Base-by-base conservation (phyloP, 306 rosid genomes). In the Medicago arabica region DNA sequence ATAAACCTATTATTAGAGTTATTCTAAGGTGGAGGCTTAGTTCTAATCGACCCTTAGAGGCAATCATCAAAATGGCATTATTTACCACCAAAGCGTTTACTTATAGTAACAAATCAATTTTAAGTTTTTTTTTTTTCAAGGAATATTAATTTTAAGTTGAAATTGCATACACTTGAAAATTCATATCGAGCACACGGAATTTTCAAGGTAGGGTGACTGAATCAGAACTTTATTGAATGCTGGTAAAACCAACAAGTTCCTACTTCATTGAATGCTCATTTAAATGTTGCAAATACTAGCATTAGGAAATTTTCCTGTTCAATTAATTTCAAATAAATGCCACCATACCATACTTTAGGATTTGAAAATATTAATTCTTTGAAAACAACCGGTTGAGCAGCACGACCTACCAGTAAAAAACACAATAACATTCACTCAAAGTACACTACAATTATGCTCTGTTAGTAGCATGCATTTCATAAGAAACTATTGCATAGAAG, bases 361-460 rank as follows among this genome's bases (percentile, higher is more conserved):
- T 10, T 4, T 57, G 36, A 18, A 19, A 55, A 55, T 9, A 55
- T 23, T 17, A 18, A 19, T 19, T 28, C 3, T 55, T 55, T n/a
- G n/a, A 8, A 28, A 31, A 61, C 43, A 61, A 61, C 67, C 67
- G 44, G 67, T 61, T 61, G 67, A 61, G 67, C 67, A 61, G 67
- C 67, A 8, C 67, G 34, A 15, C 44, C 21, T 8, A 5, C 19
- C 5, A 31, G 43, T n/a, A n/a, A 60, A 61, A 28, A 11, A 3
- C 17, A 60, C 38, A 55, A 10, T 1, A 13, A 25, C 14, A 55
- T 34, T 18, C 40, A 59, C 65, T 59, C 41, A 59, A 59, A 59
- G 4, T 14, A 25, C 10, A 54, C 61, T 9, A 19, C 34, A 15
- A 19, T 19, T 55, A 7, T 19, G 10, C 3, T 17, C 4, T 18